Conservation (phyloP, 495 filamentous ascomycete genomes). For the Usnea hakonensis region DNA sequence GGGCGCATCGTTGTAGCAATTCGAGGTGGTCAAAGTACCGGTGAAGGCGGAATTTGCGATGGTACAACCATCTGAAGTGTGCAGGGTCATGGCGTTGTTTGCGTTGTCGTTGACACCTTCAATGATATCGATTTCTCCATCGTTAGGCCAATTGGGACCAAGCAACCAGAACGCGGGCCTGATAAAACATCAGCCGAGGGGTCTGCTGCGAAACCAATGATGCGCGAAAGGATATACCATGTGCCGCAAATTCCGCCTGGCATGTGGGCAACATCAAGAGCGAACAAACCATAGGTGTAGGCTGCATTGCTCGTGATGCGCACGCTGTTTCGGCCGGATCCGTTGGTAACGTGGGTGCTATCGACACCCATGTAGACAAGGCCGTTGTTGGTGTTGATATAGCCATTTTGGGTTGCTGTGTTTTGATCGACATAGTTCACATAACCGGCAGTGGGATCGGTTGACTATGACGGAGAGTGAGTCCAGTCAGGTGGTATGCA, state of each 20-base stretch:
- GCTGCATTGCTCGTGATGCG: slow-evolving; percentile 60
- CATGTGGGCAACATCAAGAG: slow-evolving; percentile 72
- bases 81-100: slow-evolving; percentile 64
- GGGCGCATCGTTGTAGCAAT: slow-evolving; percentile 17
- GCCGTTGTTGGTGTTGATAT: slow-evolving; percentile 48
- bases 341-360: slow-evolving; percentile 27
- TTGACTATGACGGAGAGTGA: not conserved
- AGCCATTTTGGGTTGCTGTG: slow-evolving; percentile 46
- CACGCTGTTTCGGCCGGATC: slow-evolving; percentile 56
- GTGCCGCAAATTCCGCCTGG: slow-evolving; percentile 36
- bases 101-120: slow-evolving; percentile 69
- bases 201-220: slow-evolving; percentile 20
- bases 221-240: not conserved
- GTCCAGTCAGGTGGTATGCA: not conserved
- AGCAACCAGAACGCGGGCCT: slow-evolving; percentile 51
- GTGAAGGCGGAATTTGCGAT: slow-evolving; percentile 3
- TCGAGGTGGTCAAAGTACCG: slow-evolving; percentile 1
- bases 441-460: slow-evolving; percentile 25
- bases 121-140: slow-evolving; percentile 88
- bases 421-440: slow-evolving; percentile 48
- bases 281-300: slow-evolving; percentile 62
- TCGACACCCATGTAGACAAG: slow-evolving; percentile 48
- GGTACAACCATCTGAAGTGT: slow-evolving; percentile 44
- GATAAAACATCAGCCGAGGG: not conserved
- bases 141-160: slow-evolving; percentile 62